Conservation (phyloP, 2,329 filamentous ascomycete genomes). For the Cytospora schulzeri region DNA sequence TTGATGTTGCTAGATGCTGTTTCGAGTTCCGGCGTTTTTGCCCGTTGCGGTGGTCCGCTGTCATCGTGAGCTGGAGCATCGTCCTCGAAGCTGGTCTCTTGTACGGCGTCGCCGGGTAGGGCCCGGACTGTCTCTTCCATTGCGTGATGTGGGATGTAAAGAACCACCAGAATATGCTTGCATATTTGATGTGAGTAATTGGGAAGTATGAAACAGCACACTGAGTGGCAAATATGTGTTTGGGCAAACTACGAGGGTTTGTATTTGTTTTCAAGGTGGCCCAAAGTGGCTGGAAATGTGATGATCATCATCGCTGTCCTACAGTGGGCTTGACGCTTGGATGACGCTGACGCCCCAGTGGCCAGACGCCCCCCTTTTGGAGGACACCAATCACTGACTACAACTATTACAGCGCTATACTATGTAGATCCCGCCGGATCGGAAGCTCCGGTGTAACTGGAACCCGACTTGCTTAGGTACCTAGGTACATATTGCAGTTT, state of each 20-base stretch:
- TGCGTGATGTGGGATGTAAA: neutral
- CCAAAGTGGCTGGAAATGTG: neutral
- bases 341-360: neutral
- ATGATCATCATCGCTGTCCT: neutral
- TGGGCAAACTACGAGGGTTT: neutral
- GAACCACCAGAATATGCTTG: neutral
- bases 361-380: neutral
- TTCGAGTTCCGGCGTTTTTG: neutral
- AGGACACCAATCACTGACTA: neutral
- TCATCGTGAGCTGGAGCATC: slow-evolving; percentile 20
- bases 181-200: neutral
- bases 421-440: too few relatives aligned
- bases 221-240: neutral
- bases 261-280: neutral
- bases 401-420: too few relatives aligned
- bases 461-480: neutral
- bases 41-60: neutral
- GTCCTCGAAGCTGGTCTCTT: slow-evolving; percentile 30
- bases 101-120: slow-evolving; percentile 25
- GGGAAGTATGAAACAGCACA: neutral
- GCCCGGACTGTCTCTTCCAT: slow-evolving; percentile 18
- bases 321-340: neutral
- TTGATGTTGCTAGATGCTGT: neutral
- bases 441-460: slow-evolving; percentile 12
- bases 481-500: neutral